Evolutionary conservation across 176 grass and related monocot genomes (phyloP), one percentile per base, ranked within the genome.

Genomic region (Musa acuminata): DNA sequence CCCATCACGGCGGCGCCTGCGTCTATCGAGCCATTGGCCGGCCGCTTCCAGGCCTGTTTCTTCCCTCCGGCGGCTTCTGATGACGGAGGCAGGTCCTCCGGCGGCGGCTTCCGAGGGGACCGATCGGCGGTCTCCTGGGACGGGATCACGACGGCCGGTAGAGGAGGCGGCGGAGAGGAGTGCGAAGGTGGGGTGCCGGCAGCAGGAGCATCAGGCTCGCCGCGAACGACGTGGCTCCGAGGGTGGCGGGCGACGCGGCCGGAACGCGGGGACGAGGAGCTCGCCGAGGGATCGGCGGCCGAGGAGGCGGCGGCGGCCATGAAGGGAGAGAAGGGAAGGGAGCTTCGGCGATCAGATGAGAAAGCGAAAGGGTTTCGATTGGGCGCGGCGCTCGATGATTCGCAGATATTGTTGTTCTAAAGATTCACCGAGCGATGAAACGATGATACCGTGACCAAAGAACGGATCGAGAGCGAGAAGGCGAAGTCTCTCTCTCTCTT

Each of bases 41-140:
- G 87, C 26, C 76, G 73, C 73, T 85, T 87, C 90, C 90, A 92
- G 12, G 80, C 82, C 11, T 87, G 84, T 66, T 85, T 80, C 77
- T 87, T 92, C 72, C 76, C 80, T 62, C 68, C 73, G n/a, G 77
- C 57, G 48, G 55, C 9, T 21, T 77, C 55, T 4, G 72, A 54
- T 0, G 79, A 70, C 13, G 51, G 43, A 8, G 84, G 35, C 8
- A 71, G 53, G 84, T 72, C 57, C 51, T 81, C 82, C 52, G 65
- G 57, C 22, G 74, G 77, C 60, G 72, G 49, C 23, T 73, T 73
- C 51, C 22, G 19, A 49, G 58, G 20, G 11, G 74, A 64, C 20
- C 57, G 19, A 76, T 76, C 19, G 20, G 74, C 63, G 5, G 35
- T 29, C 29, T 76, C 58, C 35, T 35, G 10, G 11, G 11, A 11